Base-by-base conservation (phyloP, 2,329 filamentous ascomycete species). In the Raffaelea ambrosiae region DNA sequence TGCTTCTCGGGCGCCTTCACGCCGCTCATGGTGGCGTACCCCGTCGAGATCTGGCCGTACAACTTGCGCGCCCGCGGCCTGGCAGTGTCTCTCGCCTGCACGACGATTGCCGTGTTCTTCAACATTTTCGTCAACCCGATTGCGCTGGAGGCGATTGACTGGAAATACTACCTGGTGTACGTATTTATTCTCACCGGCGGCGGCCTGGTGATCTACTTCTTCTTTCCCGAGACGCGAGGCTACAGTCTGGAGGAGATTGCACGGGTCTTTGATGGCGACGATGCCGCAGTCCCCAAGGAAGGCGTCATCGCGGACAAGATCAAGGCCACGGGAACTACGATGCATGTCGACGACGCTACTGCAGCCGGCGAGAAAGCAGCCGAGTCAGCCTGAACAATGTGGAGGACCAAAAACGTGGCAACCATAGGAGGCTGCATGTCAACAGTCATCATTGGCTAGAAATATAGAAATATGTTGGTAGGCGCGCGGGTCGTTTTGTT, bases 231-330 rank as follows among this genome's bases (percentile, higher is more conserved):
- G 56, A 54, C 13, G 51, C 46, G 2, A 54, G 55, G n/a, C 48
- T 52, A 48, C 60, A 61, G 13, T 46, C 44, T 49, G 54, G 61
- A 20, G 39, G 53, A 18, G 58, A 40, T 10, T 18, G 33, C 29
- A 14, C n/a, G 29, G 5, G 31, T 49, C 38, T 49, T 49, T 21
- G 47, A 49, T 22, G 47, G 47, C 10, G 14, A 13, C 26, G 26
- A 7, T 29, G 26, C 26, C 7, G 26, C 26, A 29, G 26, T 29
- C 26, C 26, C n/a, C n/a, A n/a, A n/a, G n/a, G n/a, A n/a, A n/a
- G n/a, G n/a, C n/a, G n/a, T n/a, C n/a, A n/a, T n/a, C n/a, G n/a
- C n/a, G n/a, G n/a, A n/a, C n/a, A n/a, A n/a, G n/a, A n/a, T n/a
- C n/a, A n/a, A n/a, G n/a, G n/a, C n/a, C n/a, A n/a, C n/a, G n/a